Percentiles rank a stretch among this genome's conserved stretches.
phyloP scores from a whole-genome alignment of 345 rosid genomes.

The Brassica incana region DNA sequence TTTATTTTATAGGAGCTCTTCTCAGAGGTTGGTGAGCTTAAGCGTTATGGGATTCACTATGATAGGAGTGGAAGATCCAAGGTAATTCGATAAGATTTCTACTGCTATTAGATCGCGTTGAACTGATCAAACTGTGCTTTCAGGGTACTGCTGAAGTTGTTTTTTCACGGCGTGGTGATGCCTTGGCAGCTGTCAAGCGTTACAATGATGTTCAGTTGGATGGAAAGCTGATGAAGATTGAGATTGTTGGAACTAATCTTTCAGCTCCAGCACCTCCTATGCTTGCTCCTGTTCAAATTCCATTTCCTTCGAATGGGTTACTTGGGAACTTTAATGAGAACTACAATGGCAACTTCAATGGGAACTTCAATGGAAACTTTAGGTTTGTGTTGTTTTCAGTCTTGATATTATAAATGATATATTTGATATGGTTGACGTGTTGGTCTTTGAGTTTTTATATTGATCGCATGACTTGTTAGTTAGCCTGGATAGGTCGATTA shows the following conservation, averaged over 20 bases:
- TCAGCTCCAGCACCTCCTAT: conserved; percentile 36
- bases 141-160: conserved; percentile 80
- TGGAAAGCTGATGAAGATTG: conserved; percentile 71
- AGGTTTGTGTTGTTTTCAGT: conserved; percentile 8
- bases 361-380: conserved; percentile 31
- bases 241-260: conserved; percentile 58
- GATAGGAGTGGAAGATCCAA: conserved; percentile 77
- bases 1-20: conserved; percentile 59
- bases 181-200: conserved; percentile 63
- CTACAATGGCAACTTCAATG: conserved; percentile 24
- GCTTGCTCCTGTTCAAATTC: conserved; percentile 36
- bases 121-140: conserved; percentile 13
- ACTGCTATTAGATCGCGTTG: neutral
- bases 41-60: conserved; percentile 60
- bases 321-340: conserved; percentile 43
- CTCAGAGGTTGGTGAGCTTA: conserved; percentile 70
- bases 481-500: neutral
- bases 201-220: conserved; percentile 71
- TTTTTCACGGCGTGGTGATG: conserved; percentile 53
- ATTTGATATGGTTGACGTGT: too few relatives aligned
- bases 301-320: conserved; percentile 37
- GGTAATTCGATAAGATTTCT: conserved; percentile 44
- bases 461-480: neutral
- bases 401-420: too few relatives aligned
- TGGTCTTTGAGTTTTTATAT: neutral